Evolutionary conservation across 2,329 filamentous ascomycete genomes (phyloP).

Genomic region (Fusarium xyrophilum): DNA sequence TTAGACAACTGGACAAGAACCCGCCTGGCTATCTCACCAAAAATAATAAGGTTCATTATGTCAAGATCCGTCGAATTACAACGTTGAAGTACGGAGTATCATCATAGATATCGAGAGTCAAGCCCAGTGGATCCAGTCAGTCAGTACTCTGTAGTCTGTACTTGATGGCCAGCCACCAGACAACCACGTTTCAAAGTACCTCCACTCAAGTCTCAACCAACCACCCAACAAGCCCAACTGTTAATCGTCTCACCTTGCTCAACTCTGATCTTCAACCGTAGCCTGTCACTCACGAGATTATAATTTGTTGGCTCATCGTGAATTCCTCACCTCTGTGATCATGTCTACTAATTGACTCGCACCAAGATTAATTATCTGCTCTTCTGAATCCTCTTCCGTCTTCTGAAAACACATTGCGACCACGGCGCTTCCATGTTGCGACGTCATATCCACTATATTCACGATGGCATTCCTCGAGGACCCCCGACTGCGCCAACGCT

Average conservation of each 20-base stretch:
- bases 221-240: slow-evolving; percentile 37
- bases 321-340: slow-evolving; percentile 14
- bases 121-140: slow-evolving; percentile 27
- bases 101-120: slow-evolving; percentile 15
- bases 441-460: slow-evolving; percentile 42
- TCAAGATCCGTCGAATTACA: background rate
- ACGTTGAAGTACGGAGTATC: slow-evolving; percentile 12
- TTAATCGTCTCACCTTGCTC: slow-evolving; percentile 36
- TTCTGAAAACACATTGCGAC: slow-evolving; percentile 3
- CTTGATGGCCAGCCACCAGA: slow-evolving; percentile 11
- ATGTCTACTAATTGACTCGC: slow-evolving; percentile 25
- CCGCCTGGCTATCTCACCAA: background rate
- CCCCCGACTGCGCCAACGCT: slow-evolving; percentile 88
- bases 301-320: slow-evolving; percentile 17
- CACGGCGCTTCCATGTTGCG: slow-evolving; percentile 33
- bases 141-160: too few species aligned
- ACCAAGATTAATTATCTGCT: background rate
- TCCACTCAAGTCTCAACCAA: slow-evolving; percentile 23
- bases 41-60: background rate
- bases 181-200: slow-evolving; percentile 27
- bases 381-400: background rate
- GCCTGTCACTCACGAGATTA: slow-evolving; percentile 23
- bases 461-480: slow-evolving; percentile 73
- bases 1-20: background rate
- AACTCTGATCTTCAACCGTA: slow-evolving; percentile 30